Evolutionary conservation across 495 filamentous ascomycete genomes (phyloP).

Genomic region (Hypoxylon intermedium): DNA sequence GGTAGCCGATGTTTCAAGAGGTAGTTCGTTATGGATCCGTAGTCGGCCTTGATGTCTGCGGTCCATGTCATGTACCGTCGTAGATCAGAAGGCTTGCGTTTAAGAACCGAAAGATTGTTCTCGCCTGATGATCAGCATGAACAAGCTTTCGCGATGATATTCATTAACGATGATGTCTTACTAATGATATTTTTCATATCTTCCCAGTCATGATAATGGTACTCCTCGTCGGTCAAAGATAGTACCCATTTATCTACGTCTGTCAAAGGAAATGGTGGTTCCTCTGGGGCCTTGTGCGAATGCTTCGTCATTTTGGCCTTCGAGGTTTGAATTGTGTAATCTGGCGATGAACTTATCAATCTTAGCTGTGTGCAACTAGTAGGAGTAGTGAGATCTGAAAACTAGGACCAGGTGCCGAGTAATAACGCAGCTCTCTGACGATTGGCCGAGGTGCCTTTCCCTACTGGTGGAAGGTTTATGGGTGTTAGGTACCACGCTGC

Average conservation of each 20-base stretch:
- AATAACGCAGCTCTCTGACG: no score
- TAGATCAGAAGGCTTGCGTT: conserved; percentile 83
- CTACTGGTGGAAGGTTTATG: not conserved
- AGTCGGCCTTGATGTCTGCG: conserved; percentile 68
- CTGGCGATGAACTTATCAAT: not conserved
- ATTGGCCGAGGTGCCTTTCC: not conserved
- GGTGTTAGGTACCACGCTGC: no score
- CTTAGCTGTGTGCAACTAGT: not conserved
- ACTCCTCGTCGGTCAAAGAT: conserved; percentile 74
- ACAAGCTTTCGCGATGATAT: conserved; percentile 6
- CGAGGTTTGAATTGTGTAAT: not conserved
- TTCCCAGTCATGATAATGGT: conserved; percentile 70
- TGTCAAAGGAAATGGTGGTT: conserved; percentile 67
- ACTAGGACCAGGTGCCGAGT: no score
- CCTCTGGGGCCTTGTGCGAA: no score
- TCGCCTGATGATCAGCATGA: conserved; percentile 24
- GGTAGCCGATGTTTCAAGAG: conserved; percentile 74
- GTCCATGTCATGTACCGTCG: conserved; percentile 85
- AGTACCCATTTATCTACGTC: conserved; percentile 70
- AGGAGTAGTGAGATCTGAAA: no score
- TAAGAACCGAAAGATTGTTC: conserved; percentile 78
- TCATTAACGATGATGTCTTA: conserved; percentile 45
- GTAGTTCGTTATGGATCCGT: conserved; percentile 80
- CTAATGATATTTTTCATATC: conserved; percentile 71
- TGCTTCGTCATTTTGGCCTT: conserved; percentile 25